Percentiles rank a stretch among this genome's conserved stretches.
These are phyloP conservation scores for Lachnellula willkommii DNA, from an alignment of 2,329 filamentous ascomycete genomes.

Conservation along the genomic window DNA sequence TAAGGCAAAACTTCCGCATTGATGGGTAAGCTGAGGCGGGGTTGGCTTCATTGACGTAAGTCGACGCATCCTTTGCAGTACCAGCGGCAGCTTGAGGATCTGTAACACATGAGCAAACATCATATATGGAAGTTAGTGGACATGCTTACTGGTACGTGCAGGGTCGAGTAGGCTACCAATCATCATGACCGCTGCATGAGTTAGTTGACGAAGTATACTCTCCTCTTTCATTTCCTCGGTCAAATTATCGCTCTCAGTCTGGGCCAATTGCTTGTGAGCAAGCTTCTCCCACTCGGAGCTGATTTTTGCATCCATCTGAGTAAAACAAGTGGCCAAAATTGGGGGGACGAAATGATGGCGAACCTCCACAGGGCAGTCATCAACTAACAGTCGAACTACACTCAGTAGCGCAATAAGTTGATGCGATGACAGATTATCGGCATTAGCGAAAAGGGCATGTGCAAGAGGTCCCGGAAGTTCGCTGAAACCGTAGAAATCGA, in stretches of 20 bases:
- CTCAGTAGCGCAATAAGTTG: constrained; percentile 93
- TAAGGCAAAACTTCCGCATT: constrained; percentile 78
- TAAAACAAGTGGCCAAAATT: constrained; percentile 74
- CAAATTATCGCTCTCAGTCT: constrained; percentile 68
- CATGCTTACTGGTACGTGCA: constrained; percentile 52
- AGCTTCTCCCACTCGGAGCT: constrained; percentile 80
- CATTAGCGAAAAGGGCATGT: constrained; percentile 76
- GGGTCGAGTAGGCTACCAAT: constrained; percentile 85
- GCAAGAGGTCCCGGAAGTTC: constrained; percentile 80
- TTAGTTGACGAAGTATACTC: constrained; percentile 87
- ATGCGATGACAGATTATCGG: constrained; percentile 78
- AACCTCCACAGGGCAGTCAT: constrained; percentile 79
- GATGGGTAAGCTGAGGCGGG: constrained; percentile 39
- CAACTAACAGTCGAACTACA: constrained; percentile 79
- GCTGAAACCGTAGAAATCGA: constrained; percentile 83
- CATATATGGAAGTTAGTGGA: not conserved
- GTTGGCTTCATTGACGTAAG: constrained; percentile 17
- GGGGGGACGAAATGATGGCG: constrained; percentile 78
- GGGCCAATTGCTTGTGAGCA: constrained; percentile 54
- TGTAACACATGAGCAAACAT: constrained; percentile 8
- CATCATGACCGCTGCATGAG: constrained; percentile 87
- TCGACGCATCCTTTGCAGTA: constrained; percentile 27
- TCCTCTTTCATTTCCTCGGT: constrained; percentile 98
- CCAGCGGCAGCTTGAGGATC: constrained; percentile 13
- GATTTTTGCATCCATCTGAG: constrained; percentile 82